Evolutionary conservation across 192 early-diverging fungal genomes (phyloP).

Genomic region (Linnemannia exigua): DNA sequence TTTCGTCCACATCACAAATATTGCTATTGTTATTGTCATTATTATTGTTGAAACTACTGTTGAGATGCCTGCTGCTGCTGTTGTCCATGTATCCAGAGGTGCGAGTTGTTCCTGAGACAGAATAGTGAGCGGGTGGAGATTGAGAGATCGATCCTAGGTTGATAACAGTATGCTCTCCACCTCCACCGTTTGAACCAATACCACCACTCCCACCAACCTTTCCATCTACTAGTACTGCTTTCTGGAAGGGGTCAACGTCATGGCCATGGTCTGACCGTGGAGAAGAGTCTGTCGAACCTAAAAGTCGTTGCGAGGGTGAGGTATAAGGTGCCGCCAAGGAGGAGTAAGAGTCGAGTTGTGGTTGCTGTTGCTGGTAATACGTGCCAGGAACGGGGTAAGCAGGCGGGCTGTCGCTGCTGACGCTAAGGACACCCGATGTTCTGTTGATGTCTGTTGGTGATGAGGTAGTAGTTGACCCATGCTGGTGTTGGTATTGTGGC

Average conservation of each 20-base stretch:
- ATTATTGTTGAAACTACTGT: not conserved
- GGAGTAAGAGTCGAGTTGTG: not conserved
- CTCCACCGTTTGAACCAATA: not conserved
- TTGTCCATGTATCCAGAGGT: not conserved
- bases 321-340: not conserved
- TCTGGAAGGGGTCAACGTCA: not conserved
- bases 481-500: not conserved
- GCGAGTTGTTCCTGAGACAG: not conserved
- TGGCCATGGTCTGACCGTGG: not conserved
- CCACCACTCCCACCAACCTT: not conserved
- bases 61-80: too few species aligned
- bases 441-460: not conserved
- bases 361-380: not conserved
- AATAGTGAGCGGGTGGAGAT: not conserved
- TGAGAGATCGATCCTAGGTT: not conserved
- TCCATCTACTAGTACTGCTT: not conserved
- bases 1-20: conserved; percentile 10
- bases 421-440: not conserved
- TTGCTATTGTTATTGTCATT: not conserved
- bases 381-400: not conserved
- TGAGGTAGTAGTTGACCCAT: not conserved
- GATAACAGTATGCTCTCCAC: not conserved
- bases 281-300: not conserved
- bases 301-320: not conserved
- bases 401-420: too few species aligned